Evolutionary conservation across 2,329 filamentous ascomycete genomes (phyloP), one percentile per base, ranked within the genome.

Genomic region (Fusarium sororula): DNA sequence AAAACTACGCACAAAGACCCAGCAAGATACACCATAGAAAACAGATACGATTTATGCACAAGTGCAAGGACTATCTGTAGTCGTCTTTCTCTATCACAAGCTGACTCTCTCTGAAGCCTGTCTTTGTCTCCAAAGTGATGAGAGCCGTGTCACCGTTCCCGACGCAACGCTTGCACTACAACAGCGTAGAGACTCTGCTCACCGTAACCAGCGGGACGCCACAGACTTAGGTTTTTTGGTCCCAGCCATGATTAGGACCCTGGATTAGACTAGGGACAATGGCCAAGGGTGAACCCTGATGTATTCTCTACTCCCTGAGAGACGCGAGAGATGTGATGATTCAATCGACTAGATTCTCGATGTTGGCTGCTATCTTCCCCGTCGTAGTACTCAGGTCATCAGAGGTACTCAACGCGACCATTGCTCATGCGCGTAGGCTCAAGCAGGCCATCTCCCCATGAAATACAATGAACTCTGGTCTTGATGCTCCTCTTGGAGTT

Each of bases 61-160:
- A 32, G 10, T n/a, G 13, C 4, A n/a, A 9, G 10, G 1, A 2
- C 1, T 9, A n/a, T 6, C 14, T 1, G 11, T 17, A 3, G 7
- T n/a, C 10, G 3, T 4, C 4, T 4, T 48, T 30, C 45, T 30
- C 9, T 12, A 12, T 1, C 14, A 4, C 4, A 47, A 30, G 6
- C 10, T 17, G 7, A 1, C 4, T 30, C 20, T 12, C 3, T 20
- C 4, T 17, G 4, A 2, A 12, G 26, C 14, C 20, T 48, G 7
- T 8, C 10, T 17, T n/a, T 12, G 7, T 17, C 14, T 17, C 7
- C 5, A 12, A 26, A 14, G 8, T 20, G 12, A 10, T 28, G 24
- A 20, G 11, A 24, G 44, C 24, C 14, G 35, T 37, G 17, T 35
- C 32, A 15, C 32, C 1, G 2, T 35, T 35, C 32, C 32, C 7